Evolutionary conservation across 1,139 yeast species (phyloP), one percentile per base, ranked within the genome.

Genomic region (Blastobotrys elegans): DNA sequence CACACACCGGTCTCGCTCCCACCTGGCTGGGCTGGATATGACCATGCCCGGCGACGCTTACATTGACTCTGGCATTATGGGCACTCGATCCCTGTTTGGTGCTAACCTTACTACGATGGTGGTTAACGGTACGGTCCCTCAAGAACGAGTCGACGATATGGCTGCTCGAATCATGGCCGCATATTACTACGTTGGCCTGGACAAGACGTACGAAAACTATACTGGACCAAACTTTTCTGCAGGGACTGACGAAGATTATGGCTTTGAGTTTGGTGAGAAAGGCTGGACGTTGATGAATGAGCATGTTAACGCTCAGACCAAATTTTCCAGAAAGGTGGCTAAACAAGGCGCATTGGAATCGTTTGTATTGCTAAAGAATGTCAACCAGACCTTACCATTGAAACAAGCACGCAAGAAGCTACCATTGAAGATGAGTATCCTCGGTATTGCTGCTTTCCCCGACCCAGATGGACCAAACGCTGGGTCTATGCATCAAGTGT

Each of bases 1-100:
- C 3, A 53, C 52, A 30, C 80, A 76, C 52, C 84, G 85, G 8
- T 77, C 79, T 4, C 70, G 72, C 47, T 72, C 83, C 0, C 79
- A 79, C 0, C 63, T 77, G 26, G 73, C 84, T 2, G 87, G 87
- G 1, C 65, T 79, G 42, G 86, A 81, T 63, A 77, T 81, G 83
- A 69, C 76, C 3, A 80, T 81, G 85, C 86, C 86, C 0, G 84
- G 84, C 24, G 80, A 76, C 50, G 65, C 73, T 32, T 69, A 69
- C 51, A 32, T 13, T 4, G 36, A 21, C 3, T 11, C 16, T 32
- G 36, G 36, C 3, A 32, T 3, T 17, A 17, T 20, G 36, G 83
- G 82, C 1, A 71, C 74, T 53, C 75, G 82, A 0, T 32, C 36
- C 16, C 18, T 5, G 6, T 78, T 81, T 79, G 84, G 84, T 0